Evolutionary conservation across 2,329 filamentous ascomycete genomes (phyloP).

Genomic region (Diaporthe citri): DNA sequence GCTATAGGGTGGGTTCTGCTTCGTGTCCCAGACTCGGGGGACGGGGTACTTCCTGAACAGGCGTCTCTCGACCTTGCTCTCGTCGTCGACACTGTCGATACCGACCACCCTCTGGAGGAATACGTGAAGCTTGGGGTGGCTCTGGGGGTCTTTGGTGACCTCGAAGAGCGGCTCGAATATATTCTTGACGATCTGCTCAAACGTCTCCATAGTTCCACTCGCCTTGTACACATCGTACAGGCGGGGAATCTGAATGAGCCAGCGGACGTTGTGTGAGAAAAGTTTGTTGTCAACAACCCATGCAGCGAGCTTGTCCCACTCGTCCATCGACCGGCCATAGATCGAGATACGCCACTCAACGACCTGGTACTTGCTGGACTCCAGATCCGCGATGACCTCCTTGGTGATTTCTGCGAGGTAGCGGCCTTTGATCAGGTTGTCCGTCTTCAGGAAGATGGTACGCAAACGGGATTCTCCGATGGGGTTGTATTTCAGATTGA

Average conservation of each 20-base stretch:
- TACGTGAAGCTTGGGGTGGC: slow-evolving; percentile 91
- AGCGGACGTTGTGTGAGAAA: slow-evolving; percentile 96
- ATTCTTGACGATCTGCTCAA: slow-evolving; percentile 90
- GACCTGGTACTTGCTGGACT: slow-evolving; percentile 99
- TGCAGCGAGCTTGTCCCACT: slow-evolving; percentile 97
- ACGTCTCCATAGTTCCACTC: slow-evolving; percentile 86
- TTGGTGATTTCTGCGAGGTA: slow-evolving; percentile 98
- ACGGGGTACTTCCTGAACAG: slow-evolving; percentile 97
- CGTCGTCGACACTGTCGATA: slow-evolving; percentile 97
- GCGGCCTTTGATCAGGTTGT: slow-evolving; percentile 95
- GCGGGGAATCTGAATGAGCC: slow-evolving; percentile 95
- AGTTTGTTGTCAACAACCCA: slow-evolving; percentile 99
- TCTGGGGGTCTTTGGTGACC: slow-evolving; percentile 87
- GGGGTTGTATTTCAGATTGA: slow-evolving; percentile 99
- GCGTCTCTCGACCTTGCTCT: slow-evolving; percentile 94
- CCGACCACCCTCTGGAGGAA: slow-evolving; percentile 96
- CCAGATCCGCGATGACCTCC: slow-evolving; percentile 95
- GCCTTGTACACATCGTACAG: slow-evolving; percentile 97
- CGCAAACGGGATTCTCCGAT: slow-evolving; percentile 94
- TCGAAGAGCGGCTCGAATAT: slow-evolving; percentile 95
- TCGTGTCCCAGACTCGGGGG: slow-evolving; percentile 88
- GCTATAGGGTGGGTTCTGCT: slow-evolving; percentile 97
- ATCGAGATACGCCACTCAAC: slow-evolving; percentile 99
- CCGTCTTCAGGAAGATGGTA: slow-evolving; percentile 99
- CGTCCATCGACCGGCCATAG: slow-evolving; percentile 90